Conservation (phyloP, 2,329 filamentous ascomycete species). For the Phoma sp. region DNA sequence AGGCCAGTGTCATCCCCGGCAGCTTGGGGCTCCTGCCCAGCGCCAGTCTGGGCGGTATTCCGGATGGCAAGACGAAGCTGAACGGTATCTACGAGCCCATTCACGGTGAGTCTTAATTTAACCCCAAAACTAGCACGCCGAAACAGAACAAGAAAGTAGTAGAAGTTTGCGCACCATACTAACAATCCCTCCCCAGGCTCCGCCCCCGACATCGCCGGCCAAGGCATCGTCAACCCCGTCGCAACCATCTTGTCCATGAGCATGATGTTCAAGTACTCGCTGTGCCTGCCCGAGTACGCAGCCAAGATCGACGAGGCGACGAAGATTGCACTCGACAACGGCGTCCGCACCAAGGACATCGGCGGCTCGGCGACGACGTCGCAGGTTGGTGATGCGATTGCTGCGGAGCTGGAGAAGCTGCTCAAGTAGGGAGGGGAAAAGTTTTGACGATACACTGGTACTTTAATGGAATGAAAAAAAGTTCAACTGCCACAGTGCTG, state of each 20-base stretch:
- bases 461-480: too few relatives aligned
- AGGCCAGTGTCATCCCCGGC: constrained; percentile 92
- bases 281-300: constrained; percentile 78
- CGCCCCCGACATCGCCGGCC: constrained; percentile 89
- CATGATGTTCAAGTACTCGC: constrained; percentile 96
- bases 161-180: neutral
- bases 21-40: constrained; percentile 87
- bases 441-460: too few relatives aligned
- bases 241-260: constrained; percentile 90
- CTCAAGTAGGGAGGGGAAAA: constrained; percentile 50
- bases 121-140: neutral
- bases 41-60: constrained; percentile 84
- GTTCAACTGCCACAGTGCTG: too few relatives aligned
- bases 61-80: constrained; percentile 81
- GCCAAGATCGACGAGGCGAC: constrained; percentile 82
- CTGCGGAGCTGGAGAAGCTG: constrained; percentile 73
- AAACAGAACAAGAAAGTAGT: too few relatives aligned
- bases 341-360: constrained; percentile 82
- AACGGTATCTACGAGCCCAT: constrained; percentile 99
- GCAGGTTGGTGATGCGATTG: constrained; percentile 84
- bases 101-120: constrained; percentile 68
- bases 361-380: constrained; percentile 75
- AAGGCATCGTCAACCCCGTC: constrained; percentile 90
- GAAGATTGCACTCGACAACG: constrained; percentile 76
- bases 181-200: constrained; percentile 62